phyloP scores from a whole-genome alignment of 2,329 filamentous ascomycete genomes.

The Colletotrichum limetticola region DNA sequence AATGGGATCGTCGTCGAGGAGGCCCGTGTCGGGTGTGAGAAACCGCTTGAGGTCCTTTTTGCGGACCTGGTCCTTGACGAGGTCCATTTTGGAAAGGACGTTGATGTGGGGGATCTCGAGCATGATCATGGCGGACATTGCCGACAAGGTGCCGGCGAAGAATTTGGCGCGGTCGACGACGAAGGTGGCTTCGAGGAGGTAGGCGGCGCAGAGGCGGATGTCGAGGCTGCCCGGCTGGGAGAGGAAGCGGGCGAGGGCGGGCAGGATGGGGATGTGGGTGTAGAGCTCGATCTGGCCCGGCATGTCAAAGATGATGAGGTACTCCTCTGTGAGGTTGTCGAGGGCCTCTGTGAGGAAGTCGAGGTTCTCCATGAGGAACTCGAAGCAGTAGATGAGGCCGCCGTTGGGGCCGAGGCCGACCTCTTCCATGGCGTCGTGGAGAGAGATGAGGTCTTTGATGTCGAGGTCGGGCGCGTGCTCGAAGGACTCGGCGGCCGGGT shows the following conservation, averaged over 20 bases:
- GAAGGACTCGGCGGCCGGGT: slow-evolving; percentile 94
- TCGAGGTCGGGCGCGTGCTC: slow-evolving; percentile 92
- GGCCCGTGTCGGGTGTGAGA: slow-evolving; percentile 82
- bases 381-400: slow-evolving; percentile 95
- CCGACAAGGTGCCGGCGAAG: slow-evolving; percentile 93
- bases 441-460: slow-evolving; percentile 93
- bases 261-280: slow-evolving; percentile 94
- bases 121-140: slow-evolving; percentile 99
- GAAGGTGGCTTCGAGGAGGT: slow-evolving; percentile 95
- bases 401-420: slow-evolving; percentile 91
- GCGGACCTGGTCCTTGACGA: slow-evolving; percentile 88
- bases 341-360: slow-evolving; percentile 90
- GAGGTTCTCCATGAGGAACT: slow-evolving; percentile 93
- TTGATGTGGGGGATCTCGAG: slow-evolving; percentile 97
- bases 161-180: slow-evolving; percentile 97
- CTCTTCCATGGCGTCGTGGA: slow-evolving; percentile 97
- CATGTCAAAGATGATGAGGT: slow-evolving; percentile 98
- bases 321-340: slow-evolving; percentile 89
- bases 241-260: slow-evolving; percentile 83
- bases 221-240: slow-evolving; percentile 84
- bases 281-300: slow-evolving; percentile 99
- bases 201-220: slow-evolving; percentile 91
- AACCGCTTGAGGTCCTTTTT: slow-evolving; percentile 92
- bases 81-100: slow-evolving; percentile 96
- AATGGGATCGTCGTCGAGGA: slow-evolving; percentile 83